Conservation (phyloP, 768 basidiomycete species). For the Hygrocybe coccinea region DNA sequence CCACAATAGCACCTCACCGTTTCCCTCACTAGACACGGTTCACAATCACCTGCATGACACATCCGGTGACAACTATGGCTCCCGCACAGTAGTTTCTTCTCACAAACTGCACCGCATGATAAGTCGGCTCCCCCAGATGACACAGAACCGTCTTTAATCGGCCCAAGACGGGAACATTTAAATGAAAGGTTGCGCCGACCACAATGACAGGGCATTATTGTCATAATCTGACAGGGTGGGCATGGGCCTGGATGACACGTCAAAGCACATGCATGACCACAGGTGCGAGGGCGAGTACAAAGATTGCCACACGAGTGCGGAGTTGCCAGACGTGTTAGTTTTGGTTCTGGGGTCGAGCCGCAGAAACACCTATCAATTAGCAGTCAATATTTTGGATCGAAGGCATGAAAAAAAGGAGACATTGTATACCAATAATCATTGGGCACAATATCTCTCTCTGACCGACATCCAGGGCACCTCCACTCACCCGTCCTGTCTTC, state of each 20-base stretch:
- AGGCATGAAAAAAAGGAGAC: neutral
- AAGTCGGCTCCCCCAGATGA: conserved; percentile 13
- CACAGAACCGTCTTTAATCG: conserved; percentile 45
- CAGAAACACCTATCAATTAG: conserved; percentile 73
- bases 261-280: conserved; percentile 78
- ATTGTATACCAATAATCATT: conserved; percentile 52
- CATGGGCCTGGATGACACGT: conserved; percentile 95
- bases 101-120: conserved; percentile 44
- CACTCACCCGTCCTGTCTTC: conserved; percentile 72
- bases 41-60: conserved; percentile 80
- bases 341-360: conserved; percentile 65
- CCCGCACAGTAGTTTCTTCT: conserved; percentile 54
- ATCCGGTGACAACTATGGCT: conserved; percentile 62
- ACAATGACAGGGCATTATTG: conserved; percentile 76
- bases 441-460: conserved; percentile 63
- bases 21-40: conserved; percentile 54
- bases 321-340: conserved; percentile 60
- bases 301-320: conserved; percentile 74
- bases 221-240: conserved; percentile 84
- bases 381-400: conserved; percentile 12
- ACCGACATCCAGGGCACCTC: conserved; percentile 93
- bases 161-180: conserved; percentile 40
- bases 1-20: conserved; percentile 77
- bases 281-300: conserved; percentile 59
- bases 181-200: conserved; percentile 45